Percentiles rank a stretch among this genome's conserved stretches.
Conservation (phyloP, 768 basidiomycete genomes). For the Tricholoma flavovirens region DNA sequence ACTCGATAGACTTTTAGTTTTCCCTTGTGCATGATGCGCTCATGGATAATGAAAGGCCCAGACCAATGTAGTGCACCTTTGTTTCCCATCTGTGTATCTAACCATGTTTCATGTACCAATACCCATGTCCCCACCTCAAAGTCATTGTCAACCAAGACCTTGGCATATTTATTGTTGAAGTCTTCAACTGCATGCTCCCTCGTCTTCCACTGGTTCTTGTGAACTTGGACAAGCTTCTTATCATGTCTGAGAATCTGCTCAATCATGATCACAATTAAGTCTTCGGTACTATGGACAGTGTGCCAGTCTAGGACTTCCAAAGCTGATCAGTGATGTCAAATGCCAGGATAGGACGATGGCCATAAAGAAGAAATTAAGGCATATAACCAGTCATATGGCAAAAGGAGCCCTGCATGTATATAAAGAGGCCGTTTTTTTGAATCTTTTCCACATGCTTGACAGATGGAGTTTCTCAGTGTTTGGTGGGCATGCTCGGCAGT, state of each 20-base stretch:
- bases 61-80: slow-evolving; percentile 23
- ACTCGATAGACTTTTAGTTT: slow-evolving; percentile 1
- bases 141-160: slow-evolving; percentile 12
- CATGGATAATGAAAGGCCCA: slow-evolving; percentile 23
- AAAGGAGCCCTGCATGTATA: slow-evolving; percentile 16
- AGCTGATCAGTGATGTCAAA: slow-evolving; percentile 23
- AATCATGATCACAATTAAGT: slow-evolving; percentile 19
- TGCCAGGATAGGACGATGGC: not conserved
- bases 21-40: not conserved
- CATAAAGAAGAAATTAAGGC: slow-evolving; percentile 16
- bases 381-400: slow-evolving; percentile 11
- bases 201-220: too few relatives aligned
- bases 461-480: slow-evolving; percentile 15
- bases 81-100: slow-evolving; percentile 24
- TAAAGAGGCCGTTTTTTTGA: too few relatives aligned
- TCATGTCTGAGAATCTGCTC: not conserved
- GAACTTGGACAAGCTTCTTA: too few relatives aligned
- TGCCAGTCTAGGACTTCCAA: slow-evolving; percentile 14
- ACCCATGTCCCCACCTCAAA: slow-evolving; percentile 26
- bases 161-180: slow-evolving; percentile 15
- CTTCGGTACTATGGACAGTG: slow-evolving; percentile 15
- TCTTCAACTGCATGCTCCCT: slow-evolving; percentile 18
- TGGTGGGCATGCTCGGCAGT: too few relatives aligned
- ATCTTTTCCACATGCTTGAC: too few relatives aligned
- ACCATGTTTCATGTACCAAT: slow-evolving; percentile 23